Conservation (phyloP, 2,329 filamentous ascomycete genomes). For the Fusarium sp. region DNA sequence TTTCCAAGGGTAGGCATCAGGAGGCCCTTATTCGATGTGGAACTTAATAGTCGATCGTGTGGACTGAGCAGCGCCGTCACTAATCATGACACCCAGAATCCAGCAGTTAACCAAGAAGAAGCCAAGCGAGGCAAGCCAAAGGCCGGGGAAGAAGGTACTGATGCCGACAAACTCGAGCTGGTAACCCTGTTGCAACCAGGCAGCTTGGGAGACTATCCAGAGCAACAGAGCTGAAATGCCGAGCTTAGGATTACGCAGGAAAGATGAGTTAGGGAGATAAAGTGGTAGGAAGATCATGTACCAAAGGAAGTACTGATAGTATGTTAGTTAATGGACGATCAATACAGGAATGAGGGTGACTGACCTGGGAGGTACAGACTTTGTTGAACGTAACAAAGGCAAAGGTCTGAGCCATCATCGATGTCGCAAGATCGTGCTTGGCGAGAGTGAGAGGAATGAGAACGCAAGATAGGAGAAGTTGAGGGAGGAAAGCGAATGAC, state of each 20-base stretch:
- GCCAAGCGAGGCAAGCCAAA: conserved; percentile 78
- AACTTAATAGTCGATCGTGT: conserved; percentile 26
- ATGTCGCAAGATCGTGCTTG: conserved; percentile 82
- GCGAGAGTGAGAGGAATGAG: conserved; percentile 81
- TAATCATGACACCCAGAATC: conserved; percentile 84
- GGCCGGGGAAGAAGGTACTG: conserved; percentile 86
- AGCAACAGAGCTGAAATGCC: conserved; percentile 74
- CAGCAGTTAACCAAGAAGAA: conserved; percentile 92
- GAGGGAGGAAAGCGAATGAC: conserved; percentile 88
- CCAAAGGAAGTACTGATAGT: conserved; percentile 91
- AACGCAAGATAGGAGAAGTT: conserved; percentile 82
- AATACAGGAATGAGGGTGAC: conserved; percentile 36
- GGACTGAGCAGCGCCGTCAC: conserved; percentile 62
- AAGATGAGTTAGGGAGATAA: conserved; percentile 83
- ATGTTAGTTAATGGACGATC: conserved; percentile 23
- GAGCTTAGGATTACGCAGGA: conserved; percentile 69
- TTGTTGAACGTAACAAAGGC: conserved; percentile 99
- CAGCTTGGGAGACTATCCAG: conserved; percentile 81
- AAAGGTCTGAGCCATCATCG: conserved; percentile 95
- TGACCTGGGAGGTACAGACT: conserved; percentile 96
- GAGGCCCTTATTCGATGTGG: conserved; percentile 37
- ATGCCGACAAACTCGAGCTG: conserved; percentile 81
- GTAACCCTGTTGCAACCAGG: conserved; percentile 82
- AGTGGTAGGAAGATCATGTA: conserved; percentile 94
- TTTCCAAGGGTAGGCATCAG: not conserved